Evolutionary conservation across 2,329 filamentous ascomycete species (phyloP).

Genomic region (Pestalotiopsis sp.): DNA sequence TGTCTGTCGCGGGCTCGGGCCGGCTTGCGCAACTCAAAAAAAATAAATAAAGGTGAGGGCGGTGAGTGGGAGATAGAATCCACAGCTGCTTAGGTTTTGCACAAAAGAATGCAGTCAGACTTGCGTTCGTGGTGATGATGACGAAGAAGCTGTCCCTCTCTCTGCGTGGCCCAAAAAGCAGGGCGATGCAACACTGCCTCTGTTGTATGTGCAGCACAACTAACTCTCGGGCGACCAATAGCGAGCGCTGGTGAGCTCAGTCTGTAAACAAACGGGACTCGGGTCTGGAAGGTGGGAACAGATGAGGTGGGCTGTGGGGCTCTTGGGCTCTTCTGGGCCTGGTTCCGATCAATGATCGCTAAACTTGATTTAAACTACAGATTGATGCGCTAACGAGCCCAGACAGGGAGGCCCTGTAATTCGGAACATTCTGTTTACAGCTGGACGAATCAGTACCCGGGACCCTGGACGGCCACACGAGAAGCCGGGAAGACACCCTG

Average conservation of each 20-base stretch:
- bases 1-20: neutral
- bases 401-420: neutral
- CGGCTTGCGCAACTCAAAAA: neutral
- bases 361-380: neutral
- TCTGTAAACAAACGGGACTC: constrained; percentile 12
- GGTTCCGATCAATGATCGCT: neutral
- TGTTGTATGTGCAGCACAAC: neutral
- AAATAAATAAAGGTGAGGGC: neutral
- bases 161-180: neutral
- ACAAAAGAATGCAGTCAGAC: neutral
- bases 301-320: constrained; percentile 3
- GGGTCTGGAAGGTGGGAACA: constrained; percentile 6
- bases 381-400: neutral
- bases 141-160: neutral
- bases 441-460: neutral
- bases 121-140: neutral
- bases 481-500: neutral
- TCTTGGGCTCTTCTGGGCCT: neutral
- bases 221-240: constrained; percentile 6
- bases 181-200: neutral
- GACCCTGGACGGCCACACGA: neutral
- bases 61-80: neutral
- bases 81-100: neutral
- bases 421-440: neutral
- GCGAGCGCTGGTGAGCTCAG: constrained; percentile 2